Evolutionary conservation across 257 asterid species (phyloP), one percentile per base, ranked within the genome.

Genomic region (Parsonsia alboflavescens): DNA sequence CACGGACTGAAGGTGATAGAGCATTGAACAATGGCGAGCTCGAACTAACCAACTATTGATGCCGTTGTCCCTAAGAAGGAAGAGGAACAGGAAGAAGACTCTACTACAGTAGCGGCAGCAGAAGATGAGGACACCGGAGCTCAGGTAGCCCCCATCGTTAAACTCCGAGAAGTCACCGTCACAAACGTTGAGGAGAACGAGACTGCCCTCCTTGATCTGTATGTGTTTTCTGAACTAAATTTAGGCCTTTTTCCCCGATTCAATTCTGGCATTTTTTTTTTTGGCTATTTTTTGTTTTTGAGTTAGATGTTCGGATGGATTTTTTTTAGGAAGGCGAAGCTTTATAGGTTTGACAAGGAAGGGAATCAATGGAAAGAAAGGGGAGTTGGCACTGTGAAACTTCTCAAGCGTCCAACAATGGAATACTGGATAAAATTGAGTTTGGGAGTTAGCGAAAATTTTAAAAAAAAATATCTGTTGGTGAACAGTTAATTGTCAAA

Each of bases 361-460:
- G 97, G 93, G 68, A 83, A 75, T 74, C 97, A 88, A 79, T 93
- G 98, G 98, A 91, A 93, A 78, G 97, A 93, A 84, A 93, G 97
- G 78, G 98, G 98, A 52, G 98, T 85, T 73, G 98, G 97, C 13
- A 82, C 86, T 26, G 91, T 93, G 80, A 93, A 93, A 88, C 88
- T 91, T 52, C 90, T 93, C 59, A 85, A 88, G 84, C 96, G n/a
- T n/a, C n/a, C n/a, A n/a, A n/a, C n/a, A n/a, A n/a, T n/a, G n/a
- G n/a, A n/a, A n/a, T n/a, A n/a, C n/a, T n/a, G n/a, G n/a, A n/a
- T n/a, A n/a, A n/a, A n/a, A n/a, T n/a, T n/a, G n/a, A n/a, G n/a
- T n/a, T n/a, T n/a, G n/a, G n/a, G n/a, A n/a, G n/a, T n/a, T n/a
- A n/a, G n/a, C n/a, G n/a, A n/a, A n/a, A n/a, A n/a, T n/a, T n/a